These are phyloP conservation scores for Berberis vulgaris DNA, from an alignment of 164 flowering plant species.

Conservation along the genomic window DNA sequence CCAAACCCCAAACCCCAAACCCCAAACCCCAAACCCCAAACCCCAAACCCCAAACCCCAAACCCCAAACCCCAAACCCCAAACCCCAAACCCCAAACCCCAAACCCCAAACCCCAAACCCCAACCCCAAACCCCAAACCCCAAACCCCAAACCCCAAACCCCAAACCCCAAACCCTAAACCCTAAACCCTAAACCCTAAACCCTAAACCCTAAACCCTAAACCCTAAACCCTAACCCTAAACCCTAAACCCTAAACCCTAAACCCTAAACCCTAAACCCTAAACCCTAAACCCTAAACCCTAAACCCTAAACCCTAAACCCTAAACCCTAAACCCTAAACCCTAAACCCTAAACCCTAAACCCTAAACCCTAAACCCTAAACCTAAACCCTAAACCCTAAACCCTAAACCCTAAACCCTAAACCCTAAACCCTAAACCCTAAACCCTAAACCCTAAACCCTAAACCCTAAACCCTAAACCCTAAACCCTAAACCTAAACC, in stretches of 20 bases:
- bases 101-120: too few relatives aligned
- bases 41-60: too few relatives aligned
- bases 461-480: conserved; percentile 8
- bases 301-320: conserved; percentile 8
- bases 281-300: conserved; percentile 9
- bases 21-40: too few relatives aligned
- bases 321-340: conserved; percentile 8
- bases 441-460: conserved; percentile 8
- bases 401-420: conserved; percentile 9
- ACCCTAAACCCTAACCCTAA: conserved; percentile 1
- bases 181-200: conserved; percentile 8
- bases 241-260: conserved; percentile 4
- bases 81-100: too few relatives aligned
- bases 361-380: conserved; percentile 8
- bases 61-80: too few relatives aligned
- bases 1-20: too few relatives aligned
- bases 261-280: conserved; percentile 9
- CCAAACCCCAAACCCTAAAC: too few relatives aligned
- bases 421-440: conserved; percentile 8
- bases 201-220: conserved; percentile 8
- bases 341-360: conserved; percentile 8
- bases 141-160: too few relatives aligned
- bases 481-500: conserved; percentile 7
- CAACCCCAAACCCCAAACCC: too few relatives aligned
- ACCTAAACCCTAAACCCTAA: too few relatives aligned